Conservation (phyloP, 2,329 filamentous ascomycete genomes). For the Chaetomium olivaceum region DNA sequence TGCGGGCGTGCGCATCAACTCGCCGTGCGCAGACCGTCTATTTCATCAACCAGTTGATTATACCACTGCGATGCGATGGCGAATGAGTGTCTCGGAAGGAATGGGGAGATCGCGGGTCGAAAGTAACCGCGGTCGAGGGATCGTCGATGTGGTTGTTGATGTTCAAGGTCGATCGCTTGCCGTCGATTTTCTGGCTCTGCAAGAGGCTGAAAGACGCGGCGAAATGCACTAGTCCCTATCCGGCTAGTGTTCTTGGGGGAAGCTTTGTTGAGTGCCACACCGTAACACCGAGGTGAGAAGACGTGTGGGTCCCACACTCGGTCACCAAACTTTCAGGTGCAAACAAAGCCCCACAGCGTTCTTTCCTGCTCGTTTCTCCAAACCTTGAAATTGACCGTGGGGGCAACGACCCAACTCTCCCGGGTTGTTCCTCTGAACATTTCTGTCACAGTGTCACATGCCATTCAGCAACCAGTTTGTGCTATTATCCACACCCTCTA, state of each 20-base stretch:
- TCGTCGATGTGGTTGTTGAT: conserved; percentile 16
- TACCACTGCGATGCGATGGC: not conserved
- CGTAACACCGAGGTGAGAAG: conserved; percentile 17
- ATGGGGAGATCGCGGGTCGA: conserved; percentile 16
- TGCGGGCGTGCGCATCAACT: conserved; percentile 31
- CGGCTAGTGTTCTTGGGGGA: conserved; percentile 13
- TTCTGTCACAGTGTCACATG: too few species aligned
- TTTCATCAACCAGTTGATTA: conserved; percentile 22
- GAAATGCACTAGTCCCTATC: conserved; percentile 12
- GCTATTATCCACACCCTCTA: too few species aligned
- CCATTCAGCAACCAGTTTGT: too few species aligned
- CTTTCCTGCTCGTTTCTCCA: too few species aligned
- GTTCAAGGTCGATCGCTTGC: conserved; percentile 7
- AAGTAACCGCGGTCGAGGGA: conserved; percentile 10
- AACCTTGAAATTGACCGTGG: too few species aligned
- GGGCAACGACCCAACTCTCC: too few species aligned
- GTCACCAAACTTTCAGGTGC: not conserved
- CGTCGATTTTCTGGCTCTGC: conserved; percentile 24
- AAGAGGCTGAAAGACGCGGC: conserved; percentile 31
- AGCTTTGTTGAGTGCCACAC: not conserved
- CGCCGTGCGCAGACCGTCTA: conserved; percentile 22
- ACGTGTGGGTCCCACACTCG: not conserved
- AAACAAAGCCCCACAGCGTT: not conserved
- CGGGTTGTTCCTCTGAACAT: too few species aligned
- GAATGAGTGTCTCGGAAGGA: conserved; percentile 4